Evolutionary conservation across 805 yeast genomes (phyloP).

Genomic region (Suhomyces sp.): DNA sequence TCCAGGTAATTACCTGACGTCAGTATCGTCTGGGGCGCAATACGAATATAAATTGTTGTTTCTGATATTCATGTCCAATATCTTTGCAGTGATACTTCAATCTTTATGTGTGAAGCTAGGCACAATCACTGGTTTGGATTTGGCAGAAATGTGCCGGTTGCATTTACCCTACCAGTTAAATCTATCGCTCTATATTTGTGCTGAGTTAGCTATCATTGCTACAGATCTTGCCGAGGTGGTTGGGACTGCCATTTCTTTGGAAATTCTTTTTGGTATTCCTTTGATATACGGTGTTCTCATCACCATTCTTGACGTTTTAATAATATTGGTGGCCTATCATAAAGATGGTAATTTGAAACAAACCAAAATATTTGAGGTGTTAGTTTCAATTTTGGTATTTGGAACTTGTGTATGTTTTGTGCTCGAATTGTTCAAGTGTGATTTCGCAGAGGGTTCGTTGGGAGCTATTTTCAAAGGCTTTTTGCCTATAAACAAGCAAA

Average conservation of each 20-base stretch:
- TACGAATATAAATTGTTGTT: slow-evolving; percentile 72
- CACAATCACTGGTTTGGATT: slow-evolving; percentile 82
- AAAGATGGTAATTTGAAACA: slow-evolving; percentile 71
- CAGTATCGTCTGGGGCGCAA: slow-evolving; percentile 84
- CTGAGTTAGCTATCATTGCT: slow-evolving; percentile 86
- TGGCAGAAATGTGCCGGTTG: slow-evolving; percentile 78
- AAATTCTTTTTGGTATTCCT: slow-evolving; percentile 74
- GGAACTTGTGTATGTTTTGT: slow-evolving; percentile 76
- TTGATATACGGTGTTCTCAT: slow-evolving; percentile 69
- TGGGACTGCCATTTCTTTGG: slow-evolving; percentile 85
- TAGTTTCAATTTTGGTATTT: slow-evolving; percentile 68
- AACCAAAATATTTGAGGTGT: slow-evolving; percentile 72
- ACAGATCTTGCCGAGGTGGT: slow-evolving; percentile 94
- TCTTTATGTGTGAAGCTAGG: slow-evolving; percentile 82
- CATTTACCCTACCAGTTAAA: slow-evolving; percentile 70
- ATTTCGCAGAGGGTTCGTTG: slow-evolving; percentile 51
- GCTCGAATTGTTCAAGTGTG: slow-evolving; percentile 56
- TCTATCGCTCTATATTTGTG: slow-evolving; percentile 58
- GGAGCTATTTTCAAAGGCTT: slow-evolving; percentile 60
- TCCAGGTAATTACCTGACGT: slow-evolving; percentile 91
- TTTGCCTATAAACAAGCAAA: slow-evolving; percentile 47
- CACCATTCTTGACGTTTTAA: slow-evolving; percentile 78
- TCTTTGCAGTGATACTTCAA: slow-evolving; percentile 81
- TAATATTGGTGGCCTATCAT: slow-evolving; percentile 73
- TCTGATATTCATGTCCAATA: slow-evolving; percentile 69